Evolutionary conservation across 805 yeast genomes (phyloP).

Genomic region (Cyberlindnera euphorbiiphila): DNA sequence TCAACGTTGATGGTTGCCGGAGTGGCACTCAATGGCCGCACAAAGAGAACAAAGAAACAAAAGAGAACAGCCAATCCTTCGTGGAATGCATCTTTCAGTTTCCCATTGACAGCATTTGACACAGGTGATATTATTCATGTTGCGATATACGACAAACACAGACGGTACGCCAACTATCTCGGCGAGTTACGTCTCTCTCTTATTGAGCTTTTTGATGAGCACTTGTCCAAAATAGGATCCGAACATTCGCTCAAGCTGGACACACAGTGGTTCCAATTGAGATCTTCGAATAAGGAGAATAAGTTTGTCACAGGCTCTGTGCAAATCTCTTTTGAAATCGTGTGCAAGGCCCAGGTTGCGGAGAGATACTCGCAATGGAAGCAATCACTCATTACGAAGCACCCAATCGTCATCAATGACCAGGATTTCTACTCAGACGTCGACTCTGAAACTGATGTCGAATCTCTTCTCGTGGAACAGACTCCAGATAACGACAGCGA

Average conservation of each 20-base stretch:
- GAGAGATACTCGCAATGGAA: slow-evolving; percentile 25
- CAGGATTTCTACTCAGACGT: slow-evolving; percentile 26
- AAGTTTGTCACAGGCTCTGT: slow-evolving; percentile 48
- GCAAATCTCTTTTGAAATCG: slow-evolving; percentile 39
- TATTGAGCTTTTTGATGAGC: slow-evolving; percentile 17
- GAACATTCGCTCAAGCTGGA: slow-evolving; percentile 12
- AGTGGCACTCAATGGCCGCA: slow-evolving; percentile 21
- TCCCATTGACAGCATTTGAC: slow-evolving; percentile 12
- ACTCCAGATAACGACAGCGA: slow-evolving; percentile 1
- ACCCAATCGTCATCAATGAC: slow-evolving; percentile 18
- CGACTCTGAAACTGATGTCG: slow-evolving; percentile 27
- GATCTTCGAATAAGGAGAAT: slow-evolving; percentile 36
- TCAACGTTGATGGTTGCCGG: slow-evolving; percentile 24
- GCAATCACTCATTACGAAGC: slow-evolving; percentile 3
- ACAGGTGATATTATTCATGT: slow-evolving; percentile 20
- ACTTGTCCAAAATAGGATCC: not conserved
- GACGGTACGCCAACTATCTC: slow-evolving; percentile 25
- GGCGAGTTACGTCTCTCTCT: slow-evolving; percentile 28
- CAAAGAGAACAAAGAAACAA: slow-evolving; percentile 20
- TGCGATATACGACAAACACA: slow-evolving; percentile 27
- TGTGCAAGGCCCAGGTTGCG: slow-evolving; percentile 18
- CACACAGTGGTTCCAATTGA: slow-evolving; percentile 43
- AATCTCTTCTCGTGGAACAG: slow-evolving; percentile 18
- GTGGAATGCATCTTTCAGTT: slow-evolving; percentile 21
- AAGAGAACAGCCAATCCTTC: slow-evolving; percentile 24